phyloP scores from a whole-genome alignment of 192 early-diverging fungal species.

The Coemansia sp. region DNA sequence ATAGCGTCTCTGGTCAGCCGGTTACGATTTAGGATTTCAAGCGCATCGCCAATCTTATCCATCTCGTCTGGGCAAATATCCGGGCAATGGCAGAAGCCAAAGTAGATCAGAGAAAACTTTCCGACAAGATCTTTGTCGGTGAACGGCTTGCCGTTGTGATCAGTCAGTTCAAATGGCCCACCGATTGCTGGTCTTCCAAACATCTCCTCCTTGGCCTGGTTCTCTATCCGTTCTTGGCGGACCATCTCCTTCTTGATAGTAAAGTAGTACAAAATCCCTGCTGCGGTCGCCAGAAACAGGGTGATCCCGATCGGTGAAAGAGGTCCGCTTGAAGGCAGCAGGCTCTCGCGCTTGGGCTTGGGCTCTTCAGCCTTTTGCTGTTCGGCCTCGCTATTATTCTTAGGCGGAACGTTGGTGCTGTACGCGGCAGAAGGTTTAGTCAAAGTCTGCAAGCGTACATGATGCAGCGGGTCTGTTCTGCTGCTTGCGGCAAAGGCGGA shows the following conservation, averaged over 20 bases:
- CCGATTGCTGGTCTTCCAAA: conserved; percentile 91
- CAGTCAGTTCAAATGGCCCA: conserved; percentile 81
- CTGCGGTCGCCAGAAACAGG: conserved; percentile 59
- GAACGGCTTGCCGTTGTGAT: conserved; percentile 79
- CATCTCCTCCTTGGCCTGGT: conserved; percentile 35
- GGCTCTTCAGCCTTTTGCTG: conserved; percentile 2
- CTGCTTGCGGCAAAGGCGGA: too few species aligned
- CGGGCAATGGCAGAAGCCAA: conserved; percentile 99
- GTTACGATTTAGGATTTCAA: conserved; percentile 62
- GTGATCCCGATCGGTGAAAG: conserved; percentile 45
- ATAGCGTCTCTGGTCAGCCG: conserved; percentile 55
- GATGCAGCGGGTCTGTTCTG: too few species aligned
- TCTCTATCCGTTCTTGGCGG: conserved; percentile 25
- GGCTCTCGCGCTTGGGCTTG: conserved; percentile 16
- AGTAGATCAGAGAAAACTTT: conserved; percentile 88
- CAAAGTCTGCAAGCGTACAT: not conserved
- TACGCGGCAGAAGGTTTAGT: conserved; percentile 13
- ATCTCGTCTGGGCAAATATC: conserved; percentile 99
- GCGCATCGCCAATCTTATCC: conserved; percentile 92
- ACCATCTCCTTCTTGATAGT: conserved; percentile 60
- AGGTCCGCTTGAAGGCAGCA: conserved; percentile 36
- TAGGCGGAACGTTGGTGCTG: conserved; percentile 19
- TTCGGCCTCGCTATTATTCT: conserved; percentile 8
- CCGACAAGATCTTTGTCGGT: conserved; percentile 49
- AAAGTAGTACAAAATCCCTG: conserved; percentile 63